Base-by-base conservation (phyloP, 2,329 filamentous ascomycete genomes). In the Elsinoe perseae region DNA sequence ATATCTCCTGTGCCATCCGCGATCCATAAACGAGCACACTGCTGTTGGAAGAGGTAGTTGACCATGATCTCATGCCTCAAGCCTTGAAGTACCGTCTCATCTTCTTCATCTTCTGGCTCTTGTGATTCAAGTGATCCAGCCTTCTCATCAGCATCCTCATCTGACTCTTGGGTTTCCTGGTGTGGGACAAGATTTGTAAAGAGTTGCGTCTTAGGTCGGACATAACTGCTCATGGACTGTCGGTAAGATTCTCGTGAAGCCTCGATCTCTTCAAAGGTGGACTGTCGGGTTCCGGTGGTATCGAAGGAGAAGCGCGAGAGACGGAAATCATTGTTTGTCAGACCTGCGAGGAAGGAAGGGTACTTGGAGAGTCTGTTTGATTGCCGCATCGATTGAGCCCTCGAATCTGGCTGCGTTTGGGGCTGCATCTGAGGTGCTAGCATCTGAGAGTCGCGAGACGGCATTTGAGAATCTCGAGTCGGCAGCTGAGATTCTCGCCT, bases 31-130 rank as follows among this genome's bases (percentile, higher is more conserved):
- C 82, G 80, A 9, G 81, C 80, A 65, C 85, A 89, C 71, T 89
- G 86, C 67, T 90, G 85, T 69, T 90, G 86, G 70, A 89, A 89
- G 27, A 91, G 75, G 67, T 88, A 89, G 71, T 87, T 89, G 59
- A 87, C 85, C 86, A 90, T 90, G 59, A 89, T 84, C 69, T 90
- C 86, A 65, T 89, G 84, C 69, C 86, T 87, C 70, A 89, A 86
- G 60, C 87, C 85, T 58, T 87, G 84, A 8, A 86, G 69, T 59
- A 85, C 77, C 20, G 65, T 69, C 14, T 34, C 34, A 16, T 25
- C 28, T 36, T 36, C 32, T 14, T 36, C 32, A 9, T 36, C 32
- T 36, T 36, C 27, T 3, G 27, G 12, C 3, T 54, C 50, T 18
- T 27, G 18, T 18, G 30, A 61, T 42, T 50, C 42, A 27, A 52